phyloP scores from a whole-genome alignment of 176 grass and related monocot genomes.

The Zea luxurians region DNA sequence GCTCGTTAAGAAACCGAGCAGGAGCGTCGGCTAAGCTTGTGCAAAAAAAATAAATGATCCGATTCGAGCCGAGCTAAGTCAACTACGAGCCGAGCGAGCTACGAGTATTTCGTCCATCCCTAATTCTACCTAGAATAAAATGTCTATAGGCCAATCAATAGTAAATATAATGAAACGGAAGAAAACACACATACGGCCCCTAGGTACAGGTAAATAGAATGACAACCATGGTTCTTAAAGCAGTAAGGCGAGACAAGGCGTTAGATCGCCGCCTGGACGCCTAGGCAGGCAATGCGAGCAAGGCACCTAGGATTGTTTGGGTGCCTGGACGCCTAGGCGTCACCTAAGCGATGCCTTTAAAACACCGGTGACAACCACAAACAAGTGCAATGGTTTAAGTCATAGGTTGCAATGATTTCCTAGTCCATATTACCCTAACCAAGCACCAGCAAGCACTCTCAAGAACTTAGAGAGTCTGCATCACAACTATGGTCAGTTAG shows the following conservation, averaged over 20 bases:
- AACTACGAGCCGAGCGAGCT: too few species aligned
- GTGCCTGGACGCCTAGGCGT: too few species aligned
- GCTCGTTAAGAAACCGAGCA: too few species aligned
- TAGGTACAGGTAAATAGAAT: neutral
- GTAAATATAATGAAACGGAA: neutral
- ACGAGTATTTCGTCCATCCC: too few species aligned
- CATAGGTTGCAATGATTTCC: neutral
- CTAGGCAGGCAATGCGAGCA: too few species aligned
- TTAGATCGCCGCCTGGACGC: too few species aligned
- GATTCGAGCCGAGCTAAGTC: too few species aligned
- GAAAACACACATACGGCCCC: neutral
- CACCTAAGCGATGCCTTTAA: too few species aligned
- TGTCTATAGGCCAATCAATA: constrained; percentile 1
- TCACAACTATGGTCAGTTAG: neutral
- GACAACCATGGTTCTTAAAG: neutral
- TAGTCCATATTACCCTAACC: neutral
- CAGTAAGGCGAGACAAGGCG: too few species aligned
- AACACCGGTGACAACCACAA: neutral
- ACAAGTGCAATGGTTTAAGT: neutral
- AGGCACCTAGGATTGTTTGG: too few species aligned
- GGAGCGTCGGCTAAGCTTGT: too few species aligned
- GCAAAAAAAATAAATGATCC: too few species aligned
- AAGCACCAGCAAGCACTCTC: neutral
- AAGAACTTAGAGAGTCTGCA: neutral
- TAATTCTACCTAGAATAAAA: neutral